Conservation (phyloP, 2,329 filamentous ascomycete genomes). For the Fusarium camptoceras region DNA sequence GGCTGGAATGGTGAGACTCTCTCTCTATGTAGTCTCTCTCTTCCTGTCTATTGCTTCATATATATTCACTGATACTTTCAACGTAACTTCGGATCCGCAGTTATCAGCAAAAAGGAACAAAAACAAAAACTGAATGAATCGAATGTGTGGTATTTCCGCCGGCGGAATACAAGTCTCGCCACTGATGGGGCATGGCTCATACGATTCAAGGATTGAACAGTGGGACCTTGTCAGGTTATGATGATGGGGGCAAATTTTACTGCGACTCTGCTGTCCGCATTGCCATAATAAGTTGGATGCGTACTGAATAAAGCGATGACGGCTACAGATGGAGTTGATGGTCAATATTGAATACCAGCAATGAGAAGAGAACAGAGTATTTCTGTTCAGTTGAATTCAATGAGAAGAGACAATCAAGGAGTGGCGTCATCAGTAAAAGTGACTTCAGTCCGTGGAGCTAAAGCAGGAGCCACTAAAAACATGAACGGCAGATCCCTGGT, state of each 20-base stretch:
- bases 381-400: neutral
- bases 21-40: neutral
- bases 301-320: neutral
- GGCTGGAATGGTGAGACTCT: neutral
- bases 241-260: conserved; percentile 25
- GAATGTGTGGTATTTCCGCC: conserved; percentile 17
- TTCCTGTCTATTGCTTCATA: neutral
- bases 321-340: neutral
- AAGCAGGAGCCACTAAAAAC: neutral
- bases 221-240: conserved; percentile 25
- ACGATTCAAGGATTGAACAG: conserved; percentile 33
- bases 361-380: neutral
- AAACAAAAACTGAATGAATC: neutral
- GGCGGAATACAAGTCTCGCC: conserved; percentile 27
- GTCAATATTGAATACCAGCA: neutral
- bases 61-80: neutral
- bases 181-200: conserved; percentile 26
- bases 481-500: conserved; percentile 5
- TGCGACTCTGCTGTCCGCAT: neutral
- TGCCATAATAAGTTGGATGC: neutral
- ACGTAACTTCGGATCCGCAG: conserved; percentile 18
- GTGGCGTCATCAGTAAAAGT: conserved; percentile 21
- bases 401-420: neutral
- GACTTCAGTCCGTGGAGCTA: conserved; percentile 16
- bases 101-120: neutral